Conservation (phyloP, 345 rosid species). For the Conringia planisiliqua region DNA sequence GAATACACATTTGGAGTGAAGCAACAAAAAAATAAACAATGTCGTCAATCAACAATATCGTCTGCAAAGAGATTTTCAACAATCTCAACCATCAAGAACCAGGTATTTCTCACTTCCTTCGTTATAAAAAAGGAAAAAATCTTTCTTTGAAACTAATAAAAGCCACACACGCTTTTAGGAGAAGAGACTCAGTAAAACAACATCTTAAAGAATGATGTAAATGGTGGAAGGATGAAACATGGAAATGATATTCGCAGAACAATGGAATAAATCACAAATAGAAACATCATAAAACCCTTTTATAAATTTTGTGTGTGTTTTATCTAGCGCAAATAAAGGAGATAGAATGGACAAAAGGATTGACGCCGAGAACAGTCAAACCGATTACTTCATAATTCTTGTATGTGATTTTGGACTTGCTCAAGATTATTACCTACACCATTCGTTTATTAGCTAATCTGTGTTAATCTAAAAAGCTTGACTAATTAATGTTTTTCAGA, state of each 20-base stretch:
- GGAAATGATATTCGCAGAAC: too few relatives aligned
- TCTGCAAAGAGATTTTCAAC: not conserved
- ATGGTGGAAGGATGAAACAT: too few relatives aligned
- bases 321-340: constrained; percentile 60
- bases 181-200: too few relatives aligned
- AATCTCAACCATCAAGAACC: not conserved
- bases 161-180: too few relatives aligned
- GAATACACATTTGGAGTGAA: not conserved
- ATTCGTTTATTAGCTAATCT: not conserved
- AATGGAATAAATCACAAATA: too few relatives aligned
- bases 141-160: too few relatives aligned
- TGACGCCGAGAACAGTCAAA: constrained; percentile 62
- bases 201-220: too few relatives aligned
- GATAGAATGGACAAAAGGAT: constrained; percentile 58
- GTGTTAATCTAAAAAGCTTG: constrained; percentile 17
- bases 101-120: too few relatives aligned
- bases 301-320: too few relatives aligned
- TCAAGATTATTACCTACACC: not conserved
- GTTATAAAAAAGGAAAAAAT: too few relatives aligned
- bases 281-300: too few relatives aligned
- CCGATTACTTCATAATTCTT: constrained; percentile 61
- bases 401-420: constrained; percentile 41
- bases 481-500: constrained; percentile 36
- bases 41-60: not conserved
- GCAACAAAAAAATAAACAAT: not conserved